Conservation (phyloP, 1,139 yeast genomes). For the Pichia sp. region DNA sequence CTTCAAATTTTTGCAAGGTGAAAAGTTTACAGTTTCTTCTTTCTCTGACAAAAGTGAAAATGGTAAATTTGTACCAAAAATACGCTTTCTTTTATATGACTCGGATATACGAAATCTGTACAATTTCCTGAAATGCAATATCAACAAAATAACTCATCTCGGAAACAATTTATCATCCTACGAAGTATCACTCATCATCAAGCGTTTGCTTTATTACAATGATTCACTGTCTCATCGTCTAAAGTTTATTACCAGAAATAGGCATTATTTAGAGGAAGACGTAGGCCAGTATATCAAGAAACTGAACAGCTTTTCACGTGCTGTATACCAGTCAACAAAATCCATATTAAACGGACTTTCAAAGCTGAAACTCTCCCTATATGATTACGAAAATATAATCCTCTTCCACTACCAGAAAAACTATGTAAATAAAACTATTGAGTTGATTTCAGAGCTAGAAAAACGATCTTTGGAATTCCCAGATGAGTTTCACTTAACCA, state of each 20-base stretch:
- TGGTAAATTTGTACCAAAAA: neutral
- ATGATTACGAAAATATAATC: slow-evolving; percentile 28
- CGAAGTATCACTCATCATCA: slow-evolving; percentile 18
- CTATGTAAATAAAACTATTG: slow-evolving; percentile 21
- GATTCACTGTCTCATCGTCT: slow-evolving; percentile 5
- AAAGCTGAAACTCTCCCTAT: slow-evolving; percentile 5
- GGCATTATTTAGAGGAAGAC: neutral
- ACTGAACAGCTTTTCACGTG: neutral
- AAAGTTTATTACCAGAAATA: slow-evolving; percentile 12
- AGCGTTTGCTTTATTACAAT: slow-evolving; percentile 8
- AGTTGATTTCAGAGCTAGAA: slow-evolving; percentile 23
- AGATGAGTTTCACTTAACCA: slow-evolving; percentile 20
- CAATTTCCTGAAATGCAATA: slow-evolving; percentile 7
- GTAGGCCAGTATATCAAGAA: neutral
- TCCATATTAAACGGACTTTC: slow-evolving; percentile 8
- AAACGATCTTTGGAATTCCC: slow-evolving; percentile 3
- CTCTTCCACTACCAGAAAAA: slow-evolving; percentile 21
- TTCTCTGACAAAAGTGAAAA: neutral
- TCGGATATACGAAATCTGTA: slow-evolving; percentile 10
- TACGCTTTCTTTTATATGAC: slow-evolving; percentile 3
- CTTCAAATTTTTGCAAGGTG: slow-evolving; percentile 5
- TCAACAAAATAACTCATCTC: neutral
- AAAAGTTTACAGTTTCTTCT: neutral
- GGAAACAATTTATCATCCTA: neutral
- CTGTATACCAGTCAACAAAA: slow-evolving; percentile 8